Evolutionary conservation across 768 basidiomycete genomes (phyloP), one percentile per base, ranked within the genome.

Genomic region (Leucosporidium creatinivorum): DNA sequence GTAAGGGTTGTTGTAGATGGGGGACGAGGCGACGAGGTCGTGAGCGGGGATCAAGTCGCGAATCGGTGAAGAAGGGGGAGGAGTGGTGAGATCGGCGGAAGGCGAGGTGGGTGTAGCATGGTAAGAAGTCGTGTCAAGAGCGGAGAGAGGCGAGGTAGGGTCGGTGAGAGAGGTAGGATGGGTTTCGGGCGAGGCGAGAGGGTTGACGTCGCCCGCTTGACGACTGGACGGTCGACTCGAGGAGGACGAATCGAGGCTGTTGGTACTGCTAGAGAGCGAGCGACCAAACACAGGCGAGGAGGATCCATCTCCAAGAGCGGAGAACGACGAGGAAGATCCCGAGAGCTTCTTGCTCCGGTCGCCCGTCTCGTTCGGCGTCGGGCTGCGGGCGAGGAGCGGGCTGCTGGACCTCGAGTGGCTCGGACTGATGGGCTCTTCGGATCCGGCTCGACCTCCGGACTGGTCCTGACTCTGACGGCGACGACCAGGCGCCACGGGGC

Each of bases 81-180:
- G 59, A 10, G 61, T 66, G 1, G 36, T 56, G 33, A 26, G 31
- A 59, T 61, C 59, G 1, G 44, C 67, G 10, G 62, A 28, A 0
- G 70, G 70, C 21, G 67, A 68, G 30, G 68, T 62, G 0, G 70
- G 70, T 0, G 67, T 39, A 9, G 64, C 39, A 31, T 68, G 55
- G 62, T 66, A 72, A 2, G 67, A 68, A 9, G 67, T 66, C 30
- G 65, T 63, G 49, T 72, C 70, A 59, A 72, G 47, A 19, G 56
- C 61, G 47, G 28, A 47, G 15, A 62, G 51, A 1, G 67, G 59
- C 12, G 58, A 55, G 54, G 25, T 55, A 13, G 26, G 25, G 26
- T 55, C 54, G 54, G 54, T 6, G 54, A 44, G 39, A 15, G 13
- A 44, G 15, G 39, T 44, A 17, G 39, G 8, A 13, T 44, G 8